Percentiles rank a stretch among this genome's conserved stretches.
Conservation (phyloP, 2,329 filamentous ascomycete species). For the Chaetomiaceae sp. region DNA sequence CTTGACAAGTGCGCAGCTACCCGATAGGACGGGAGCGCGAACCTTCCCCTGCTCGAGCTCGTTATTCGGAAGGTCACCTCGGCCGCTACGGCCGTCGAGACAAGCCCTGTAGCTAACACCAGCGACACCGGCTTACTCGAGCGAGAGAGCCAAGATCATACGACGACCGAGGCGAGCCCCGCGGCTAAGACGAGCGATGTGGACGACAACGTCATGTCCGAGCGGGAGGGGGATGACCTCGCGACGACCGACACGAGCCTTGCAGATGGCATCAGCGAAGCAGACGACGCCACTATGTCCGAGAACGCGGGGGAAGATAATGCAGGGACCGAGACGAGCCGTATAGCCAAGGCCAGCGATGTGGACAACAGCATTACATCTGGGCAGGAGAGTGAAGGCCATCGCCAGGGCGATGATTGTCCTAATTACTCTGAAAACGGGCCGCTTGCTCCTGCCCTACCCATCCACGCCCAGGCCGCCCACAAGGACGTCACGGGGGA, state of each 20-base stretch:
- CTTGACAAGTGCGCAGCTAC: slow-evolving; percentile 1
- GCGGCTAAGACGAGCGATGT: not conserved
- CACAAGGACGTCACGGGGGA: not conserved
- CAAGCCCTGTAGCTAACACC: not conserved
- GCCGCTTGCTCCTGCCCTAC: not conserved
- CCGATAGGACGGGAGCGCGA: slow-evolving; percentile 1
- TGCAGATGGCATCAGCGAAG: not conserved
- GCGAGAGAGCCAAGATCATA: not conserved
- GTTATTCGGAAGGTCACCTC: not conserved
- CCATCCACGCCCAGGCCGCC: not conserved
- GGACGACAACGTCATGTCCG: not conserved
- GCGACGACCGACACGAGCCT: too few species aligned
- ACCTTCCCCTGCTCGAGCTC: slow-evolving; percentile 1
- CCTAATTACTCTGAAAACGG: not conserved
- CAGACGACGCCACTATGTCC: not conserved
- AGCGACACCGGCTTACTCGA: not conserved
- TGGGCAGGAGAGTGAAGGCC: not conserved
- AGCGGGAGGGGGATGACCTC: too few species aligned
- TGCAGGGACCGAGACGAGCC: not conserved
- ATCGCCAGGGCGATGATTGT: not conserved
- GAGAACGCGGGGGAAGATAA: slow-evolving; percentile 1
- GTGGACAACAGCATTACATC: not conserved
- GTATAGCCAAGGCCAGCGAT: not conserved
- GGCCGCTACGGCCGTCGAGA: not conserved
- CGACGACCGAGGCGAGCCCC: slow-evolving; percentile 1